Conservation (phyloP, 352 stramenopile genomes). For the Pseudoperonospora humuli region DNA sequence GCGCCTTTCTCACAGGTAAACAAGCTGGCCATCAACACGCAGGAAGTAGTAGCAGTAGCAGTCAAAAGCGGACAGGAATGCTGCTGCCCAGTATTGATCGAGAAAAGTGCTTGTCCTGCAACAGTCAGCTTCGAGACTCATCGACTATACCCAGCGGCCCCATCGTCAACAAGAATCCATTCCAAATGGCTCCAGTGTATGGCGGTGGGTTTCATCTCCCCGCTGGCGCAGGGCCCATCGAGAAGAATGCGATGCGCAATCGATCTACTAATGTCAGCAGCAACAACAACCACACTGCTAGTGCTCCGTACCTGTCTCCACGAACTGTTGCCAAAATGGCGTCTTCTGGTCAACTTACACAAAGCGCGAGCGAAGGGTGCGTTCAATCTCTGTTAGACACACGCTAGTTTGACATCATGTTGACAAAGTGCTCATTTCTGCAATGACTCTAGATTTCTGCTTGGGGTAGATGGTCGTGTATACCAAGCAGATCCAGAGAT, state of each 20-base stretch:
- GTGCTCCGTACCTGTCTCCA: no score
- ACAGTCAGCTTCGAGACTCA: conserved; percentile 50
- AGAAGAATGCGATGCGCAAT: no score
- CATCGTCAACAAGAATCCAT: conserved; percentile 55
- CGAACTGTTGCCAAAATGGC: no score
- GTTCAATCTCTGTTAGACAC: conserved; percentile 1
- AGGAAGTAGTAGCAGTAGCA: conserved; percentile 4
- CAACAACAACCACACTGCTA: no score
- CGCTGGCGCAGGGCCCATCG: no score
- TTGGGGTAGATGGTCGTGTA: conserved; percentile 75
- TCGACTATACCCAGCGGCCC: conserved; percentile 12
- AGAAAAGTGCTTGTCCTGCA: conserved; percentile 76
- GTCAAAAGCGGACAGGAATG: conserved; percentile 40
- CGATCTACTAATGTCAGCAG: no score
- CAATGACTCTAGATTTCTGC: conserved; percentile 39
- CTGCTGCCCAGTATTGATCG: no score
- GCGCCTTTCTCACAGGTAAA: no score
- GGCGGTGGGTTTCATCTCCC: no score
- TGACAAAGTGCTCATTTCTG: neutral
- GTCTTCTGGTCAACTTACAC: conserved; percentile 28
- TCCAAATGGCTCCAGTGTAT: conserved; percentile 51
- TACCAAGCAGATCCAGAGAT: conserved; percentile 72
- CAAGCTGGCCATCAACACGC: no score
- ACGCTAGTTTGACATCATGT: neutral
- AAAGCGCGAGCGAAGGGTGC: conserved; percentile 66